These are phyloP conservation scores for Pilaira anomala DNA, from an alignment of 192 early-diverging fungal species.

Conservation along the genomic window DNA sequence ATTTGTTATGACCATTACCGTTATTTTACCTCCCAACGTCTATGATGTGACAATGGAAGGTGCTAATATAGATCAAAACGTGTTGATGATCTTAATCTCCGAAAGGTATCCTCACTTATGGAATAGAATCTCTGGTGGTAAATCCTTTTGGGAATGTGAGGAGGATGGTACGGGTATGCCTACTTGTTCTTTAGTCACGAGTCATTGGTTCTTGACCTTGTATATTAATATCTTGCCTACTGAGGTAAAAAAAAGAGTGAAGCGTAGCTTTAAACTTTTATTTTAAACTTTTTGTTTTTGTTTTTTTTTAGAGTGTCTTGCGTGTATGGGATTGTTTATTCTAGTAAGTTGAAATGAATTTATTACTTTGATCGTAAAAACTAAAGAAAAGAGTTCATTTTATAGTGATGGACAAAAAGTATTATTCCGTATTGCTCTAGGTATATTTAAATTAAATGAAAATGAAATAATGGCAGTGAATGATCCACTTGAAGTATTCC, in stretches of 20 bases:
- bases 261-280: no score
- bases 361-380: conserved; percentile 7
- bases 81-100: conserved; percentile 51
- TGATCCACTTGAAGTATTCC: conserved; percentile 60
- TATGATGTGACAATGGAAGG: conserved; percentile 76
- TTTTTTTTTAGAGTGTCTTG: conserved; percentile 49
- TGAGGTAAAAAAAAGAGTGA: conserved; percentile 43
- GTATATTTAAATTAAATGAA: conserved; percentile 69
- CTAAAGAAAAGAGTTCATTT: background rate
- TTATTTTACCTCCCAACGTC: conserved; percentile 68
- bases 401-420: conserved; percentile 63
- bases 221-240: conserved; percentile 73
- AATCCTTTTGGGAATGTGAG: conserved; percentile 44
- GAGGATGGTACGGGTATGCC: conserved; percentile 50
- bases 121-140: conserved; percentile 34
- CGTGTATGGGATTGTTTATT: conserved; percentile 84
- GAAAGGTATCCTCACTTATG: conserved; percentile 47
- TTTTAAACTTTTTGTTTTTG: background rate
- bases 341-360: conserved; percentile 43
- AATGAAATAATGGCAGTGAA: conserved; percentile 52
- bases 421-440: conserved; percentile 69
- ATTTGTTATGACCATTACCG: conserved; percentile 65
- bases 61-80: conserved; percentile 65
- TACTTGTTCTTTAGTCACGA: conserved; percentile 65
- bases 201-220: conserved; percentile 78